Evolutionary conservation across 2,329 filamentous ascomycete genomes (phyloP).

Genomic region (Botryosphaeria dothidea): DNA sequence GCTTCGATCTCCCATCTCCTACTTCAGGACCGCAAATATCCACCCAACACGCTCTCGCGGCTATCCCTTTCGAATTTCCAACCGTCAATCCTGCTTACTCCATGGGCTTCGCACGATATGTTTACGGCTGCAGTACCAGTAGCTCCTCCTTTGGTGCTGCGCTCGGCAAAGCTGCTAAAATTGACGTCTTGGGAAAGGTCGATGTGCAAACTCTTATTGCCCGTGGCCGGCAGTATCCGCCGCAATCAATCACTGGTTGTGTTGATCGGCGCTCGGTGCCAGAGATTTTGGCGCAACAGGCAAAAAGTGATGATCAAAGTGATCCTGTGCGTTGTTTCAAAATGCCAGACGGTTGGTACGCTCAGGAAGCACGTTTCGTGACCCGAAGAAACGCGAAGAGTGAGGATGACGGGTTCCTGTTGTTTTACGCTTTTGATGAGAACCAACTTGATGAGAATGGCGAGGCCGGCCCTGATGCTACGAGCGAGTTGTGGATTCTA

Average conservation of each 20-base stretch:
- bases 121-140: slow-evolving; percentile 68
- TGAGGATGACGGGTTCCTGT: slow-evolving; percentile 68
- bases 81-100: slow-evolving; percentile 55
- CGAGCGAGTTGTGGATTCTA: slow-evolving; percentile 68
- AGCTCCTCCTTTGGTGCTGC: slow-evolving; percentile 59
- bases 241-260: slow-evolving; percentile 58
- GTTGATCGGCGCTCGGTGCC: slow-evolving; percentile 59
- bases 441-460: slow-evolving; percentile 58
- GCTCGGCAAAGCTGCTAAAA: slow-evolving; percentile 65
- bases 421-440: slow-evolving; percentile 72
- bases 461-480: slow-evolving; percentile 41
- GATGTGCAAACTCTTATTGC: slow-evolving; percentile 57
- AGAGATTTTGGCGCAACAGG: slow-evolving; percentile 50
- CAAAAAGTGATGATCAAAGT: slow-evolving; percentile 29
- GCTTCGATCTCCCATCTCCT: slow-evolving; percentile 51
- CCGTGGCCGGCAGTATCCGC: slow-evolving; percentile 50
- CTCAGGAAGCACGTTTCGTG: slow-evolving; percentile 69
- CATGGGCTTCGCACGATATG: slow-evolving; percentile 60
- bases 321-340: slow-evolving; percentile 64
- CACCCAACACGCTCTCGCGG: slow-evolving; percentile 65
- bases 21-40: slow-evolving; percentile 62
- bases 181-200: slow-evolving; percentile 65
- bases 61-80: slow-evolving; percentile 70
- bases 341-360: slow-evolving; percentile 62
- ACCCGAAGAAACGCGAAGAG: slow-evolving; percentile 40